Evolutionary conservation across 495 filamentous ascomycete genomes (phyloP), one percentile per base, ranked within the genome.

Genomic region (Aspergillus conjunctus): DNA sequence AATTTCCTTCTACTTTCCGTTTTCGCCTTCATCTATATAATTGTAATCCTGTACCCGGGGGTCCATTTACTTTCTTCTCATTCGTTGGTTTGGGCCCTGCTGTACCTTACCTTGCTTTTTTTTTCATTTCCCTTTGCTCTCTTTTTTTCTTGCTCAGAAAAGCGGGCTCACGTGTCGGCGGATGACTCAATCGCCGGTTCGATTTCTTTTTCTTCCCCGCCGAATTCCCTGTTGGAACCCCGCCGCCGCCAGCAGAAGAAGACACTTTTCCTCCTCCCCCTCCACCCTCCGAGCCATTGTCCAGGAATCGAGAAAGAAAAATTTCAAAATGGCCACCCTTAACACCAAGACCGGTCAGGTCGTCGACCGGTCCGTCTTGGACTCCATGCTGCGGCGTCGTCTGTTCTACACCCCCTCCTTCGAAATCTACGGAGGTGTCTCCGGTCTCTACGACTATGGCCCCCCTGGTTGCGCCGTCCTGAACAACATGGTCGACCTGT

Each of bases 391-490:
- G 61, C 85, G 89, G 58, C 88, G 92, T 56, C 88, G 93, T 73
- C 79, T 93, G 76, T 95, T 98, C 82, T 97, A 92, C 76, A 96
- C 93, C 56, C 95, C 92, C 49, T 86, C 91, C 51, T 98, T 97
- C 73, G 94, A 97, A 71, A 89, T 93, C 64, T 98, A 98, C 69
- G 89, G 89, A 68, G 91, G 91, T 69, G 88, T 92, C 33, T 86
- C 87, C 59, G 91, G 91, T 69, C 87, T 93, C 20, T 95, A 87
- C 73, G 91, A 95, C 67, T 92, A 90, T 75, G 91, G 91, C 65
- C 90, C 91, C 22, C 88, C 90, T 14, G 91, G 91, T 58, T 91
- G 88, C 68, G 81, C 89, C 33, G 78, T 93, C 56, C 82, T 91
- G 76, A 83, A 89, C 61, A 95, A 95, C 75, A 88, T 98, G 68